phyloP scores from a whole-genome alignment of 164 flowering plant genomes.

The Aristolochia contorta region DNA sequence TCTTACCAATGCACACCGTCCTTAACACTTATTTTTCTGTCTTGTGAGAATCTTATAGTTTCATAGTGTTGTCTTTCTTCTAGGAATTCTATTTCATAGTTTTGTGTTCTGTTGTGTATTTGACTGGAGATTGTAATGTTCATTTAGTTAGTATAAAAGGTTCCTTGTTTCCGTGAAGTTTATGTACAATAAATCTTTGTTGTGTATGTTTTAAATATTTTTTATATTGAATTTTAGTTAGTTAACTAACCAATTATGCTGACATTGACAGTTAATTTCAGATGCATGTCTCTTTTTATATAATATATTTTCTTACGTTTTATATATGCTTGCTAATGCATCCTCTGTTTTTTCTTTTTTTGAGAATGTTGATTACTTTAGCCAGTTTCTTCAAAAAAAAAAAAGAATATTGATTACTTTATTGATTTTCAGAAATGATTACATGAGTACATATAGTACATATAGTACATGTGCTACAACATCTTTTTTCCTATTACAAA shows the following conservation, averaged over 20 bases:
- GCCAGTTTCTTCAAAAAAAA: too few species aligned
- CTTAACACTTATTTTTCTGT: neutral
- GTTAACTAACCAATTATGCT: too few species aligned
- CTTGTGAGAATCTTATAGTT: conserved; percentile 3
- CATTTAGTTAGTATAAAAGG: conserved; percentile 4
- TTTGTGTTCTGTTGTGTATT: conserved; percentile 3
- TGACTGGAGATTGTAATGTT: conserved; percentile 1
- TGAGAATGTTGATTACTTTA: too few species aligned
- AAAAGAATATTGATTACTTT: too few species aligned
- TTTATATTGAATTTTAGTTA: neutral
- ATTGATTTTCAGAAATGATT: too few species aligned
- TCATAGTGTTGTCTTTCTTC: conserved; percentile 3
- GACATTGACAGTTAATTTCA: too few species aligned
- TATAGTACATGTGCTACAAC: too few species aligned
- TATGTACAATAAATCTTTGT: conserved; percentile 3
- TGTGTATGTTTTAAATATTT: conserved; percentile 14
- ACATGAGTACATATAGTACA: too few species aligned
- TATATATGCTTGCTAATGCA: neutral
- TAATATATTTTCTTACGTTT: neutral
- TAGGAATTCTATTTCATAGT: conserved; percentile 3
- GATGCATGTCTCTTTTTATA: neutral
- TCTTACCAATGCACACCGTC: neutral
- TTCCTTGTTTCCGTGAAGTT: neutral
- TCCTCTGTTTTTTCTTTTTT: neutral
- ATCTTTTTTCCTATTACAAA: too few species aligned